Percentiles rank a stretch among this genome's conserved stretches.
These are phyloP conservation scores for Neurospora sp. DNA, from an alignment of 2,329 filamentous ascomycete species.

Conservation along the genomic window DNA sequence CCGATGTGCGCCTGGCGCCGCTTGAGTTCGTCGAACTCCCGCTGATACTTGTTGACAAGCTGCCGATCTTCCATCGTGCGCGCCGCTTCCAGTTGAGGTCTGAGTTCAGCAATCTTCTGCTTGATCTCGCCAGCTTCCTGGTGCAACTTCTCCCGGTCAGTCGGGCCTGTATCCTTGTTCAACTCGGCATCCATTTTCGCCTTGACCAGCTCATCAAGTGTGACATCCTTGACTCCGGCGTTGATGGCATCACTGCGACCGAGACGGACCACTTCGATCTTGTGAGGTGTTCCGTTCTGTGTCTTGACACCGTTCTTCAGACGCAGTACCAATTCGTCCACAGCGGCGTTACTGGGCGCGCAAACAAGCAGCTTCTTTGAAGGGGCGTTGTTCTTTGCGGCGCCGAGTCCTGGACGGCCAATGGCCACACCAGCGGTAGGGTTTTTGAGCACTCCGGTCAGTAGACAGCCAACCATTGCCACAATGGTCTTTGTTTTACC, in stretches of 20 bases:
- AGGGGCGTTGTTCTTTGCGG: conserved; percentile 22
- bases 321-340: conserved; percentile 90
- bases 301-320: conserved; percentile 82
- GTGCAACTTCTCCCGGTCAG: conserved; percentile 49
- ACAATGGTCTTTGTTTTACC: conserved; percentile 98
- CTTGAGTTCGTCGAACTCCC: conserved; percentile 70
- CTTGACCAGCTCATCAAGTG: conserved; percentile 83
- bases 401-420: conserved; percentile 27
- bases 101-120: conserved; percentile 59
- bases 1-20: conserved; percentile 66
- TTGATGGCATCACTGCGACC: conserved; percentile 92
- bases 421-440: conserved; percentile 36
- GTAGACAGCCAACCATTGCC: conserved; percentile 83
- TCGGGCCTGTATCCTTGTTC: conserved; percentile 47
- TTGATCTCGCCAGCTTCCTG: conserved; percentile 64
- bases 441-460: conserved; percentile 47
- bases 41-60: conserved; percentile 49
- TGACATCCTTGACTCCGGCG: conserved; percentile 77
- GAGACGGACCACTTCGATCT: conserved; percentile 80
- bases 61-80: conserved; percentile 43
- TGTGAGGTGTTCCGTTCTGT: conserved; percentile 58
- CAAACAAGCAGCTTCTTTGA: conserved; percentile 89
- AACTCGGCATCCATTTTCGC: conserved; percentile 54
- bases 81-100: conserved; percentile 60
- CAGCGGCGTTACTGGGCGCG: conserved; percentile 96